These are phyloP conservation scores for Zygoascus tannicola DNA, from an alignment of 805 yeast species.

Conservation along the genomic window DNA sequence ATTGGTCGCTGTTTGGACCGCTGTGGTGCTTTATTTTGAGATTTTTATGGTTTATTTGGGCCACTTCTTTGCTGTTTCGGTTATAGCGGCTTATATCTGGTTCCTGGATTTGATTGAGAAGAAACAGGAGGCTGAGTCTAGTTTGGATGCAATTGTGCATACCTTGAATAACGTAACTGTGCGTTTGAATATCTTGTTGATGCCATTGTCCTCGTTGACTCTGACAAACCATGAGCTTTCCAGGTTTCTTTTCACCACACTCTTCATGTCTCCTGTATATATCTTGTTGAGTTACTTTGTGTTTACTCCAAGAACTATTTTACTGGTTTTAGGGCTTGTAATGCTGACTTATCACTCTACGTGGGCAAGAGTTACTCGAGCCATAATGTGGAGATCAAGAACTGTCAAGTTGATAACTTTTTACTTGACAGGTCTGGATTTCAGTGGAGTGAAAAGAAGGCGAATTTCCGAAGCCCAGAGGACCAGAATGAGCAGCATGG, in stretches of 20 bases:
- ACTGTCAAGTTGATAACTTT: slow-evolving; percentile 61
- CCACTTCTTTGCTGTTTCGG: slow-evolving; percentile 52
- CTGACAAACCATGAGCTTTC: slow-evolving; percentile 71
- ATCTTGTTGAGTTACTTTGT: slow-evolving; percentile 58
- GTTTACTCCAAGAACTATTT: slow-evolving; percentile 58
- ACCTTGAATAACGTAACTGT: slow-evolving; percentile 64
- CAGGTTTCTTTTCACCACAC: slow-evolving; percentile 71
- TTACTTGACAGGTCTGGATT: slow-evolving; percentile 81
- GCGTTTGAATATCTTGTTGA: slow-evolving; percentile 64
- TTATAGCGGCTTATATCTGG: slow-evolving; percentile 25
- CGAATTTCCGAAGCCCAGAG: slow-evolving; percentile 21
- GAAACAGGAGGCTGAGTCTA: slow-evolving; percentile 59
- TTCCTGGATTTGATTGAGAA: slow-evolving; percentile 18
- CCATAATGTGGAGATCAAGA: slow-evolving; percentile 75
- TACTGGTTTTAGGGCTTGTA: slow-evolving; percentile 49
- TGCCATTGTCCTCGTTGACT: slow-evolving; percentile 67
- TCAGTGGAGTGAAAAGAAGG: slow-evolving; percentile 40
- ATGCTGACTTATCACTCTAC: slow-evolving; percentile 78
- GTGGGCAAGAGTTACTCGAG: slow-evolving; percentile 75
- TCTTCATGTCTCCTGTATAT: slow-evolving; percentile 79
- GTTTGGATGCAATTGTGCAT: slow-evolving; percentile 77
- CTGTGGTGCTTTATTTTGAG: slow-evolving; percentile 69
- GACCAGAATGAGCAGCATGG: slow-evolving; percentile 8
- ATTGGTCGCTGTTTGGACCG: slow-evolving; percentile 43
- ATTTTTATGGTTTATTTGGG: slow-evolving; percentile 71